Conservation (phyloP, 441 rosid genomes). For the Brassica balearica region DNA sequence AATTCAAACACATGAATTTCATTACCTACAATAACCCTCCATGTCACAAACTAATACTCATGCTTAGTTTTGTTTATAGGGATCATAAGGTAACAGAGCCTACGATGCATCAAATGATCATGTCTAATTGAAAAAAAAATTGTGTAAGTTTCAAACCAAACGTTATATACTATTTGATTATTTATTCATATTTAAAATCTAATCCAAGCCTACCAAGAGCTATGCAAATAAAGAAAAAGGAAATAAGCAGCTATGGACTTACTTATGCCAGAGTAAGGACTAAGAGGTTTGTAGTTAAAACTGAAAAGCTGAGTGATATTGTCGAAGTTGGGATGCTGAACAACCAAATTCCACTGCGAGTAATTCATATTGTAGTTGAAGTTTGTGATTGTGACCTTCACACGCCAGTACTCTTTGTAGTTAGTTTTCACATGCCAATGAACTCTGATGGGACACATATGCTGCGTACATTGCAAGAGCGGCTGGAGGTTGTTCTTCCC, state of each 20-base stretch:
- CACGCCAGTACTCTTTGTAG: conserved; percentile 89
- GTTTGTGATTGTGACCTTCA: conserved; percentile 76
- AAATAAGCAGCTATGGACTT: conserved; percentile 41
- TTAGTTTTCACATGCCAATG: conserved; percentile 92
- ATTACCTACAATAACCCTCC: not conserved
- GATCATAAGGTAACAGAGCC: not conserved
- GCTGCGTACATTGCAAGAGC: conserved; percentile 74
- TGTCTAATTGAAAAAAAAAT: no score
- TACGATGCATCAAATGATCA: not conserved
- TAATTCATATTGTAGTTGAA: conserved; percentile 86
- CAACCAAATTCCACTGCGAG: conserved; percentile 83
- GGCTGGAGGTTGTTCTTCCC: conserved; percentile 56
- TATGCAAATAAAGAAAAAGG: not conserved
- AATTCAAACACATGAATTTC: conserved; percentile 2
- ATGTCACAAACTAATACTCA: not conserved
- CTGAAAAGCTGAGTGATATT: conserved; percentile 77
- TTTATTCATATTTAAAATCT: no score
- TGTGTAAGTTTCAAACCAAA: no score
- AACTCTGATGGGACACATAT: conserved; percentile 88
- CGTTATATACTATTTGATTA: no score
- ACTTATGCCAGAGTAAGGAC: conserved; percentile 71
- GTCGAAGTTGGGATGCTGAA: conserved; percentile 88
- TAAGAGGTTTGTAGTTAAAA: conserved; percentile 64
- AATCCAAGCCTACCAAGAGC: no score
- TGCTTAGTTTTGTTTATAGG: conserved; percentile 1